These are phyloP conservation scores for Backusella westeae DNA, from an alignment of 192 early-diverging fungal species.

Conservation along the genomic window DNA sequence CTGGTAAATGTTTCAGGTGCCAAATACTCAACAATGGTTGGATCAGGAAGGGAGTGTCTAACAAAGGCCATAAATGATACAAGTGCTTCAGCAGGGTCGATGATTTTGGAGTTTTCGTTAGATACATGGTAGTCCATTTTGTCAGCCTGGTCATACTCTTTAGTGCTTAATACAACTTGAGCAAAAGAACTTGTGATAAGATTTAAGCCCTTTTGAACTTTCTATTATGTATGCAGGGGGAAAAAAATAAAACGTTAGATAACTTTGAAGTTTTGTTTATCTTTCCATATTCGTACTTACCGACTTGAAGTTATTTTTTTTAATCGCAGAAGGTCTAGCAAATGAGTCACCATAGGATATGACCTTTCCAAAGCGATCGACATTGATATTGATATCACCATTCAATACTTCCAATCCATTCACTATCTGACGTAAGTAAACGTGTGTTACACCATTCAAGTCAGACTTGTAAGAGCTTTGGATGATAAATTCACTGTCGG, in stretches of 20 bases:
- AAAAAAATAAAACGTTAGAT: background rate
- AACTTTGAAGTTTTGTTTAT: background rate
- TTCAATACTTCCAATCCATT: conserved; percentile 76
- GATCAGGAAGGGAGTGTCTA: conserved; percentile 48
- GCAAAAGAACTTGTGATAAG: conserved; percentile 9
- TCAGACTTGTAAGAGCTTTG: conserved; percentile 68
- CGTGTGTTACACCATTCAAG: conserved; percentile 79
- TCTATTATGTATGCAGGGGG: background rate
- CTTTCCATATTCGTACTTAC: background rate
- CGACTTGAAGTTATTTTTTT: background rate
- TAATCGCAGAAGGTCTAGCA: background rate
- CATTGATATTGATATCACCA: conserved; percentile 83
- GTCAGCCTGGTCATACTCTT: background rate
- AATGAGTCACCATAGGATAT: conserved; percentile 80
- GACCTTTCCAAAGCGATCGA: conserved; percentile 61
- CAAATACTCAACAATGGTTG: conserved; percentile 14
- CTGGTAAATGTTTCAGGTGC: conserved; percentile 4
- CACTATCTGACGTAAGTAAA: conserved; percentile 74
- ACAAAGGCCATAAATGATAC: conserved; percentile 60
- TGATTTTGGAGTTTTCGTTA: conserved; percentile 19
- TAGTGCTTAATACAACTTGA: background rate
- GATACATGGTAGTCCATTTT: conserved; percentile 9
- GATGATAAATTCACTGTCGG: conserved; percentile 50
- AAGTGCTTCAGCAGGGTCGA: conserved; percentile 65
- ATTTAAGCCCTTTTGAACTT: conserved; percentile 7